A percentile compares a stretch with the other conserved stretches of the same genome.
Conservation (phyloP, 306 rosid genomes). For the Arachis stenosperma region DNA sequence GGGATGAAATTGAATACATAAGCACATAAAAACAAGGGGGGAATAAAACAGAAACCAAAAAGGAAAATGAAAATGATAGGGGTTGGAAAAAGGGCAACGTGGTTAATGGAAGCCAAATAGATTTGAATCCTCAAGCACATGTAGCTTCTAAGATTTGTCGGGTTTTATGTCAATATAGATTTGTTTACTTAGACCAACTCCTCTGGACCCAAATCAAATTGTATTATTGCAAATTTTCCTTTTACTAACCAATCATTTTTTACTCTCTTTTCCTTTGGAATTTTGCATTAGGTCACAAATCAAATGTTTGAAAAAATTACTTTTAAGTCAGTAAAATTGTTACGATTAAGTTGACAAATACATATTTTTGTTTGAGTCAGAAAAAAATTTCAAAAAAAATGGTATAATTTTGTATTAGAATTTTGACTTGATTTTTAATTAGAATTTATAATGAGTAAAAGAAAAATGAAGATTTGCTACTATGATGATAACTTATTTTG, state of each 20-base stretch:
- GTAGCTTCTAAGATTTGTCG: constrained; percentile 14
- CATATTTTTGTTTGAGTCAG: too few species aligned
- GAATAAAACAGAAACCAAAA: not conserved
- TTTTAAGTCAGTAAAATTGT: too few species aligned
- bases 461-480: too few species aligned
- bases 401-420: too few species aligned
- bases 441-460: too few species aligned
- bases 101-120: not conserved
- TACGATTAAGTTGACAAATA: too few species aligned
- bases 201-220: not conserved
- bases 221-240: not conserved
- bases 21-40: not conserved
- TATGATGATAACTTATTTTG: too few species aligned
- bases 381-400: too few species aligned
- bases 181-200: constrained; percentile 8
- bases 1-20: not conserved
- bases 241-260: too few species aligned
- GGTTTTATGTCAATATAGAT: constrained; percentile 20
- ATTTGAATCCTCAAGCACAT: constrained; percentile 18
- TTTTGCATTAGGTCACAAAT: not conserved
- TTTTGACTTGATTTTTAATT: too few species aligned
- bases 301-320: too few species aligned
- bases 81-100: not conserved
- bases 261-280: not conserved
- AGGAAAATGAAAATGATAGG: not conserved